phyloP scores from a whole-genome alignment of 129 eudicot species.

The Apium graveolens region DNA sequence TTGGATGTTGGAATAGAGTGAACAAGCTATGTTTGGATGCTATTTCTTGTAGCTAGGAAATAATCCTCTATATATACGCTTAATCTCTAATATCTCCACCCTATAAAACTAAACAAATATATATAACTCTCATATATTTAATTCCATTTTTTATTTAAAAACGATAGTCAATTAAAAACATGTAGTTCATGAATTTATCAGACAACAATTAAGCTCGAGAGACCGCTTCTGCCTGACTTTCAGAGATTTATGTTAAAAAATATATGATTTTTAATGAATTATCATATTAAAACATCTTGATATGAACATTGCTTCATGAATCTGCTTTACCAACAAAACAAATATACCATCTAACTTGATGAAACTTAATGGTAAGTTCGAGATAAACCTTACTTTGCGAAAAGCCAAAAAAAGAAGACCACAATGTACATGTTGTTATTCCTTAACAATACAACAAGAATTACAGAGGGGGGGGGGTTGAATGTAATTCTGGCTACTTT shows the following conservation, averaged over 20 bases:
- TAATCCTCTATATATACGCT: too few relatives aligned
- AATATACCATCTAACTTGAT: not conserved
- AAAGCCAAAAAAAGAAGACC: not conserved
- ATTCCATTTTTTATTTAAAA: too few relatives aligned
- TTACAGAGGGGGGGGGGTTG: too few relatives aligned
- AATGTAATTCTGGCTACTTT: too few relatives aligned
- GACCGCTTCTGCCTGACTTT: slow-evolving; percentile 33
- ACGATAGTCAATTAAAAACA: too few relatives aligned
- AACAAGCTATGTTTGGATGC: too few relatives aligned
- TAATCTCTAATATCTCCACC: too few relatives aligned
- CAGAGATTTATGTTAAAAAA: slow-evolving; percentile 46
- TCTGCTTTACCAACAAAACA: not conserved
- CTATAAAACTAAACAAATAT: too few relatives aligned
- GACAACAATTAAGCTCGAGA: slow-evolving; percentile 39
- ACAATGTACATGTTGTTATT: not conserved
- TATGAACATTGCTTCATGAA: not conserved
- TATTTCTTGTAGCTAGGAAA: too few relatives aligned
- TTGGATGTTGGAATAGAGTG: too few relatives aligned
- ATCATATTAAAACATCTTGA: not conserved
- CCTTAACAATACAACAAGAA: too few relatives aligned
- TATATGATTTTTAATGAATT: not conserved
- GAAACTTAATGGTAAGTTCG: not conserved
- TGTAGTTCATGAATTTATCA: slow-evolving; percentile 54
- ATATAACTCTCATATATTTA: too few relatives aligned
- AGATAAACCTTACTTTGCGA: not conserved